phyloP scores from a whole-genome alignment of 305 asterid genomes.

The Fraxinus greggii region DNA sequence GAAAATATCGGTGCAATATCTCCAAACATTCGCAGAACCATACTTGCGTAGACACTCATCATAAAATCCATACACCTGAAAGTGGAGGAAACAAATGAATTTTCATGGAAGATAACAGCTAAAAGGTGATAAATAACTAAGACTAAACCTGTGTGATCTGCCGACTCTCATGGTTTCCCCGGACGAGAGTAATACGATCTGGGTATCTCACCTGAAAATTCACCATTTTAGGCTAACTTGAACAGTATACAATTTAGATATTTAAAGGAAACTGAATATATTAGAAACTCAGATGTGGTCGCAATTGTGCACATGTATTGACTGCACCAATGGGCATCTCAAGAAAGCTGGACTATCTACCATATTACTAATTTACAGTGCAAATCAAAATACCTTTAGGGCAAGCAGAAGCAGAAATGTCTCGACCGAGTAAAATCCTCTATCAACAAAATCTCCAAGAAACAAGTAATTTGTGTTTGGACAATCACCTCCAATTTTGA shows the following conservation, averaged over 20 bases:
- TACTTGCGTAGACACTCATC: conserved; percentile 97
- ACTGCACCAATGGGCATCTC: neutral
- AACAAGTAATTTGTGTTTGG: conserved; percentile 89
- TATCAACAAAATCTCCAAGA: conserved; percentile 95
- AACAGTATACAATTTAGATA: neutral
- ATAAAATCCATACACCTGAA: conserved; percentile 93
- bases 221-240: conserved; percentile 28
- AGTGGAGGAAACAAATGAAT: conserved; percentile 23
- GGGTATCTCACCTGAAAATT: conserved; percentile 85
- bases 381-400: conserved; percentile 57
- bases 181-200: conserved; percentile 85
- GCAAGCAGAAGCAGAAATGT: conserved; percentile 94
- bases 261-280: neutral
- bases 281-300: conserved; percentile 12
- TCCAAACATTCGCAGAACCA: conserved; percentile 91
- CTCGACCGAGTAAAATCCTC: conserved; percentile 96
- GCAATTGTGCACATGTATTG: neutral
- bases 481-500: conserved; percentile 91
- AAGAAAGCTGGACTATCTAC: conserved; percentile 4
- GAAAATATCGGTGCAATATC: conserved; percentile 96
- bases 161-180: conserved; percentile 98
- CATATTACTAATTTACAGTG: neutral
- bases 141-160: conserved; percentile 87
- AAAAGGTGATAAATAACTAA: conserved; percentile 13
- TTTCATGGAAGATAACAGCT: conserved; percentile 13